Base-by-base conservation (phyloP, 257 asterid genomes). In the Nicotiana otophora region DNA sequence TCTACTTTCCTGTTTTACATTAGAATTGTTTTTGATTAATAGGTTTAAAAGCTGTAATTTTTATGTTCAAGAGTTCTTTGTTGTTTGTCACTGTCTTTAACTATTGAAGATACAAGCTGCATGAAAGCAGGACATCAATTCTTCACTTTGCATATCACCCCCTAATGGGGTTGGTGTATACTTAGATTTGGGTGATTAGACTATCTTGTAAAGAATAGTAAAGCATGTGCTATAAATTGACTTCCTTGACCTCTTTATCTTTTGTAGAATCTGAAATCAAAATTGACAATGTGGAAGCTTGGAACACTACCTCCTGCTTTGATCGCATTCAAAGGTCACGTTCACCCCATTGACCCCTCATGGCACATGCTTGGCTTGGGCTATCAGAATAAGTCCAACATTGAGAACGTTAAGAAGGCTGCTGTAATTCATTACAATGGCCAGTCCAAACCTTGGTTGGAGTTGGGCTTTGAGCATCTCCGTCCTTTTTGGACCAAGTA, bases 331-430 rank as follows among this genome's bases (percentile, higher is more conserved):
- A 94, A 83, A 87, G 98, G 97, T 53, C 87, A 94, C 39, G 91
- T 96, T 81, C 95, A 92, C 85, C 95, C 99, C 51, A 96, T 96
- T 26, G 98, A 96, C 66, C 90, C 98, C 53, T 91, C 93, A 42
- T 94, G 99, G 99, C 99, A 96, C 95, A 91, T 96, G 99, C 98
- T 96, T 81, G 99, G 99, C 60, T 88, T 96, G 92, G 99, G 99
- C 51, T 96, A 96, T 88, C 99, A 96, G 90, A 94, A 87, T 51
- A 92, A 88, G 62, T 93, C 98, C 83, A 90, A 88, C 83, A 60
- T 94, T 28, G 96, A 93, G 80, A 87, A 81, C 68, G 92, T 94
- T 84, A 91, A 92, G 77, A 91, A 90, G 84, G 98, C 99, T 63
- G 98, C 99, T 1, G 99, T 96, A 57, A 96, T 96, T 87, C 99